Base-by-base conservation (phyloP, 2,329 filamentous ascomycete species). In the Dactylellina drechsleri region DNA sequence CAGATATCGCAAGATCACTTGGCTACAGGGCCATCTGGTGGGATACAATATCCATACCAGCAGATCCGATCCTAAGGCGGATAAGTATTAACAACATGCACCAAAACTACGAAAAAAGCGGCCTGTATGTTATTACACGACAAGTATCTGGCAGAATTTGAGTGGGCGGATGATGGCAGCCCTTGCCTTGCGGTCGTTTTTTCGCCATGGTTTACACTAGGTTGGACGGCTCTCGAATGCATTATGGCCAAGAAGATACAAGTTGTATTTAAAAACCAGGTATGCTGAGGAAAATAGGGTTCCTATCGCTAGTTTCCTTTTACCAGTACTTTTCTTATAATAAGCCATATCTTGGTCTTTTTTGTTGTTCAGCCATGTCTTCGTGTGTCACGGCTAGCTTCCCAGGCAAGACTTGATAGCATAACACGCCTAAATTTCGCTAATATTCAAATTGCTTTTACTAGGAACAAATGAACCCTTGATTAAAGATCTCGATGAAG, bases 21-120 rank as follows among this genome's bases (percentile, higher is more conserved):
- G 28, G 68, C 4, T 80, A 76, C 49, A 16, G 77, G 23, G 79
- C 79, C 6, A 77, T 80, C n/a, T 81, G 79, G 80, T 81, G 80
- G 80, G 79, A 81, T 66, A 78, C 78, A 8, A 77, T 80, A 13
- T 80, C 70, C 5, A 77, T 80, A 28, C 79, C 80, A 0, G 68
- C 41, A 5, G 77, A 77, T 13, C 68, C 68, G 2, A 23, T 40
- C 1, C 53, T 66, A 12, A 75, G 77, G 10, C 52, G 26, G 3
- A 66, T 57, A n/a, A 79, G 79, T 0, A 76, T 78, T 0, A 73
- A 59, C 15, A 66, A 65, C 8, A 81, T 81, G 77, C 79, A 81
- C 41, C 71, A 76, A 36, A 81, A 79, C 67, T 79, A 80, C 43
- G 66, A 76, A 12, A 12, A 75, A 76, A 53, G 77, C 78, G 0